phyloP scores from a whole-genome alignment of 2,329 filamentous ascomycete genomes.

The Hortaea werneckii region DNA sequence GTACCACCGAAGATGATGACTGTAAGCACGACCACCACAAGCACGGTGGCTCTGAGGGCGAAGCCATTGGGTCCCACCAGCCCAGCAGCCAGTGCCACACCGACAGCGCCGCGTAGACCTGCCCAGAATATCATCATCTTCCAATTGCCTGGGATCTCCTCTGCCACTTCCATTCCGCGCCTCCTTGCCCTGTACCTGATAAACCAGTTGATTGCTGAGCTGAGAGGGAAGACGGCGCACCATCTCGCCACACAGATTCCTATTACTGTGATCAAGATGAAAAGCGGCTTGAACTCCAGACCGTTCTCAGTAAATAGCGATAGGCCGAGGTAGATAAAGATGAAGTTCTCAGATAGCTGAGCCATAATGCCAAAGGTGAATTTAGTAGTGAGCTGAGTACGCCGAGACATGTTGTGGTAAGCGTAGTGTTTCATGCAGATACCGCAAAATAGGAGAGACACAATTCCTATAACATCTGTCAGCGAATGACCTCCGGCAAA shows the following conservation, averaged over 20 bases:
- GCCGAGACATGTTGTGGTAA: constrained; percentile 99
- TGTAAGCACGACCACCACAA: constrained; percentile 92
- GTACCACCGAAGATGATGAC: constrained; percentile 99
- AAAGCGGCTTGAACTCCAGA: constrained; percentile 82
- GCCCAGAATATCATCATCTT: constrained; percentile 99
- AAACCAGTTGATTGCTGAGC: constrained; percentile 81
- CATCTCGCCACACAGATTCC: constrained; percentile 89
- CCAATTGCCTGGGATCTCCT: constrained; percentile 88
- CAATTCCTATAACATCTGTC: constrained; percentile 71
- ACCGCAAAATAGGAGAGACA: constrained; percentile 91
- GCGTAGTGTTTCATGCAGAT: constrained; percentile 98
- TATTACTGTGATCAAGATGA: constrained; percentile 84
- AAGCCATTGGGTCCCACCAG: constrained; percentile 62
- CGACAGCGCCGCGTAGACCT: constrained; percentile 86
- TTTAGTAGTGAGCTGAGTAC: constrained; percentile 94
- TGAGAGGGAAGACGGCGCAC: constrained; percentile 89
- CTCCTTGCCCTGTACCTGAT: constrained; percentile 75
- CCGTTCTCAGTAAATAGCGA: constrained; percentile 87
- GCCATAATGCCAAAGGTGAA: constrained; percentile 93
- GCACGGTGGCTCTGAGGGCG: constrained; percentile 83
- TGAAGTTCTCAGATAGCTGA: constrained; percentile 96
- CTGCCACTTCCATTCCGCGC: constrained; percentile 65
- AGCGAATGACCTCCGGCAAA: too few species aligned
- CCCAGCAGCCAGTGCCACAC: constrained; percentile 84
- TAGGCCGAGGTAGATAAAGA: constrained; percentile 95